Evolutionary conservation across 345 rosid genomes (phyloP).

Genomic region (Rubroshorea leprosula): DNA sequence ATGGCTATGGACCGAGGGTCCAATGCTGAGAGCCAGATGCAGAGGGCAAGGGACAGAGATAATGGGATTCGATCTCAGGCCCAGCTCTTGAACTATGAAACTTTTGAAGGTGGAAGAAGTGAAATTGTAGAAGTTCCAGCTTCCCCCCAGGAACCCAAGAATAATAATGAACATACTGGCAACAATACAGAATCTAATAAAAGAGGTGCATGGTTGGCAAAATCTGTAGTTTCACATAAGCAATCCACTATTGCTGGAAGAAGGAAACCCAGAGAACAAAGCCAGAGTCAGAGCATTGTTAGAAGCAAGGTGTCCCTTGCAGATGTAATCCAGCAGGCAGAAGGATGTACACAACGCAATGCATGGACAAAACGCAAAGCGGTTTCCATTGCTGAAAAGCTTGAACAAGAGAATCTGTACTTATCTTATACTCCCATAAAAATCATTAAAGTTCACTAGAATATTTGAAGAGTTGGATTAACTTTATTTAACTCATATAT

Average conservation of each 20-base stretch:
- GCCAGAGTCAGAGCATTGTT: constrained; percentile 70
- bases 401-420: constrained; percentile 92
- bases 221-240: constrained; percentile 23
- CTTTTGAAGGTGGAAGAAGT: constrained; percentile 36
- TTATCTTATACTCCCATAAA: constrained; percentile 19
- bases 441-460: no score
- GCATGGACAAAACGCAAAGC: constrained; percentile 83
- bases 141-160: constrained; percentile 35
- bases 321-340: constrained; percentile 81
- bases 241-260: constrained; percentile 30
- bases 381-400: constrained; percentile 82
- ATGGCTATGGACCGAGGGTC: constrained; percentile 17
- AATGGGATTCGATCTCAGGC: constrained; percentile 14
- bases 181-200: constrained; percentile 25
- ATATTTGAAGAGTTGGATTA: background rate
- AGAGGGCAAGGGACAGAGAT: constrained; percentile 16
- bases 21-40: constrained; percentile 8
- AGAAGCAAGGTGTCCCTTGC: constrained; percentile 84
- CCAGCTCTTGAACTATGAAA: constrained; percentile 18
- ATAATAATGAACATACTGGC: constrained; percentile 14
- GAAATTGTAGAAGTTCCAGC: constrained; percentile 69
- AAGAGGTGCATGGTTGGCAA: constrained; percentile 25
- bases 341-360: constrained; percentile 59
- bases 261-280: constrained; percentile 40
- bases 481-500: constrained; percentile 6